These are phyloP conservation scores for Eimeria sp. DNA, from an alignment of 169 alveolate genomes.

Conservation along the genomic window DNA sequence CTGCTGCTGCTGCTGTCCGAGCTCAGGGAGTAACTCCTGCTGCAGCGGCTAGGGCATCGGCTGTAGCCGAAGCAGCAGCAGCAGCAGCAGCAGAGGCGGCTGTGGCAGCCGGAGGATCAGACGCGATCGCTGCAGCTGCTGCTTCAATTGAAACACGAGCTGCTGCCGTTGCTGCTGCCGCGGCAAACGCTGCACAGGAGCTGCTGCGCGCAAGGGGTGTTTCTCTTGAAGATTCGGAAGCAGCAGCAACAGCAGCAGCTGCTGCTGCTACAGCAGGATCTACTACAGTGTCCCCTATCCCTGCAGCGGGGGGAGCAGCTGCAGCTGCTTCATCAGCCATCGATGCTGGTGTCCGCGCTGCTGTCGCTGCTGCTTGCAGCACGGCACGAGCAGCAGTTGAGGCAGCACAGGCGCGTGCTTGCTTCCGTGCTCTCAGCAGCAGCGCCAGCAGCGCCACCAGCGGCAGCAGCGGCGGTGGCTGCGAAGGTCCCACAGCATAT, in stretches of 20 bases:
- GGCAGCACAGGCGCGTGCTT: conserved; percentile 6
- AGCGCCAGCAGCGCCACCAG: conserved; percentile 4
- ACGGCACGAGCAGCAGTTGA: conserved; percentile 29
- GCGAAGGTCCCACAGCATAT: neutral
- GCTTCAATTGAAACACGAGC: neutral
- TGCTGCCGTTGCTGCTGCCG: conserved; percentile 34
- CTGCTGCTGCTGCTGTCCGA: conserved; percentile 28
- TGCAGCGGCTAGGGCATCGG: conserved; percentile 15
- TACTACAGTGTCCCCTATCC: neutral
- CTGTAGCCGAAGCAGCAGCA: conserved; percentile 47
- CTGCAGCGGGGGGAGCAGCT: conserved; percentile 11
- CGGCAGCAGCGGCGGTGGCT: neutral
- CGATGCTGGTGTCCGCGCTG: conserved; percentile 45
- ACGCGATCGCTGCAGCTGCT: conserved; percentile 16
- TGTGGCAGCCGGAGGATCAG: neutral
- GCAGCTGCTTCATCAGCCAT: conserved; percentile 49
- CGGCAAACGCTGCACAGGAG: neutral
- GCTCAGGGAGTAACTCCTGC: neutral
- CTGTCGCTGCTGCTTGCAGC: conserved; percentile 46
- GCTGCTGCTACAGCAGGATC: neutral
- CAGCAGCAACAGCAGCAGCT: conserved; percentile 51
- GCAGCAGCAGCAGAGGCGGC: conserved; percentile 52
- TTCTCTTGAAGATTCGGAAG: neutral
- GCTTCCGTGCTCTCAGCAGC: neutral
- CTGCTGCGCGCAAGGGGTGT: neutral